Evolutionary conservation across 805 yeast genomes (phyloP).

Genomic region (Saturnispora ahearnii): DNA sequence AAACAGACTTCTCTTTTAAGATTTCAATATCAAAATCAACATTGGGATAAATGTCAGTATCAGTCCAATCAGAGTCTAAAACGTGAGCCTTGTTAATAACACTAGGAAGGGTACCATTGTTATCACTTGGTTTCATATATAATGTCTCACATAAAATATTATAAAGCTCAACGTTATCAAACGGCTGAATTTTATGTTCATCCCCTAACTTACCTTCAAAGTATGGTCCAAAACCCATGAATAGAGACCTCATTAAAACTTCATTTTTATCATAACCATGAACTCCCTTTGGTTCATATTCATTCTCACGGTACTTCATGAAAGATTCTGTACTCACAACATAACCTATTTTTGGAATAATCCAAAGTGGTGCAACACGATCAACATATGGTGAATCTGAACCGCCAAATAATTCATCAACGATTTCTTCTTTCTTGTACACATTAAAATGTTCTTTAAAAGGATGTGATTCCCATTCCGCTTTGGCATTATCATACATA

Average conservation of each 20-base stretch:
- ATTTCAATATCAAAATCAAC: constrained; percentile 36
- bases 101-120: constrained; percentile 44
- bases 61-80: constrained; percentile 40
- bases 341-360: constrained; percentile 78
- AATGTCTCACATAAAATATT: constrained; percentile 64
- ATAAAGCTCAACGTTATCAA: constrained; percentile 65
- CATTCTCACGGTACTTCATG: constrained; percentile 37
- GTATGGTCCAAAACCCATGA: constrained; percentile 75
- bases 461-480: constrained; percentile 25
- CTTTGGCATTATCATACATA: constrained; percentile 35
- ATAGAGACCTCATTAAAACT: constrained; percentile 74
- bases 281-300: constrained; percentile 61
- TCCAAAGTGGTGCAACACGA: constrained; percentile 78
- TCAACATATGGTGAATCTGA: constrained; percentile 34
- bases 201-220: constrained; percentile 33
- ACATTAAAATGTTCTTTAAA: constrained; percentile 33
- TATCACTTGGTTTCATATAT: constrained; percentile 41
- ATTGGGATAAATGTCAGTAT: constrained; percentile 39
- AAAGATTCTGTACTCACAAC: constrained; percentile 54
- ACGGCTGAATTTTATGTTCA: constrained; percentile 42
- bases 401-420: constrained; percentile 50
- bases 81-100: constrained; percentile 22
- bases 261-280: constrained; percentile 81
- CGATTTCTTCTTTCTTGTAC: constrained; percentile 46
- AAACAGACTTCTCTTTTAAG: constrained; percentile 40